phyloP scores from a whole-genome alignment of 306 rosid genomes.

The Hippophae gyantsensis region DNA sequence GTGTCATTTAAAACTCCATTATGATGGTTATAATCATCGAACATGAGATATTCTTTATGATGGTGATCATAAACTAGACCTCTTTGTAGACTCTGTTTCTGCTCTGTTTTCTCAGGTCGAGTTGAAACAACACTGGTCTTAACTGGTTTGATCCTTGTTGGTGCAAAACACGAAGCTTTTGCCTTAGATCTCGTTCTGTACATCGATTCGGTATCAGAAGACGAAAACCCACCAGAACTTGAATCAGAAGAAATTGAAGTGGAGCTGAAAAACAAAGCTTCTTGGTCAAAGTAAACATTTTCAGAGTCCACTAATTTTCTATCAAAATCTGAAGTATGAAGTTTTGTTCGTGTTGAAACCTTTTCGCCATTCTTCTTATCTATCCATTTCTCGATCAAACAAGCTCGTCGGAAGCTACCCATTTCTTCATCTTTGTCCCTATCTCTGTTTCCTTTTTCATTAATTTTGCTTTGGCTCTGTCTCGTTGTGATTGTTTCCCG shows the following conservation, averaged over 20 bases:
- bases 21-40: conserved; percentile 18
- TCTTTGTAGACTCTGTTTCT: conserved; percentile 17
- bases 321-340: conserved; percentile 17
- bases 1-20: conserved; percentile 1
- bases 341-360: conserved; percentile 11
- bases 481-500: conserved; percentile 30
- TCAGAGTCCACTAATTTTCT: conserved; percentile 20
- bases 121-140: conserved; percentile 25
- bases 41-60: conserved; percentile 9
- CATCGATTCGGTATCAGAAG: conserved; percentile 72
- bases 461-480: conserved; percentile 24
- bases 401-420: conserved; percentile 25
- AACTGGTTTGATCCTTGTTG: conserved; percentile 43
- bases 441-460: conserved; percentile 15
- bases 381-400: conserved; percentile 47
- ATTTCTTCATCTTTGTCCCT: conserved; percentile 16
- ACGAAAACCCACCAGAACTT: conserved; percentile 67
- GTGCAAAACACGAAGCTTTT: conserved; percentile 38
- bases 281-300: conserved; percentile 29
- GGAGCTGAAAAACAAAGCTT: conserved; percentile 55
- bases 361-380: conserved; percentile 30
- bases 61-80: conserved; percentile 12
- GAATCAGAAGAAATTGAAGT: conserved; percentile 78
- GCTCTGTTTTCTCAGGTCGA: conserved; percentile 23
- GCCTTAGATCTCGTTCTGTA: conserved; percentile 22